A percentile compares a stretch with the other conserved stretches of the same genome.
Conservation (phyloP, 768 basidiomycete genomes). For the Naematelia aurantialba region DNA sequence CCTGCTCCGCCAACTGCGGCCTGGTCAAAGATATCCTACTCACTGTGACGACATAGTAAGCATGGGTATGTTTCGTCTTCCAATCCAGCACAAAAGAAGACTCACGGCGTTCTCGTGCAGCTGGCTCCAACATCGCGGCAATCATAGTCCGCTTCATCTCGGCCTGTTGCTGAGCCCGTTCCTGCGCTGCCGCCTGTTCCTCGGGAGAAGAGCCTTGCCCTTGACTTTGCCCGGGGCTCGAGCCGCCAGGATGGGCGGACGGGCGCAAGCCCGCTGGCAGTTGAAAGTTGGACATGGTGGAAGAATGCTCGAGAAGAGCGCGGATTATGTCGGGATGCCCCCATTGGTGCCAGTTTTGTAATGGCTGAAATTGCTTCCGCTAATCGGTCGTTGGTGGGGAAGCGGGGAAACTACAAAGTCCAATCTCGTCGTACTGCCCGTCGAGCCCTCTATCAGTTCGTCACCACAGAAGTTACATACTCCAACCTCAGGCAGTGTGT, state of each 20-base stretch:
- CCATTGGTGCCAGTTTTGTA: not conserved
- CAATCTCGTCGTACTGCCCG: not conserved
- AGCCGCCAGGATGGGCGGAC: conserved; percentile 6
- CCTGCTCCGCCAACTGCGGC: conserved; percentile 41
- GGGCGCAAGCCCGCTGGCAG: conserved; percentile 44
- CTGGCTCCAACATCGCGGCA: conserved; percentile 44
- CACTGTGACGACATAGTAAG: not conserved
- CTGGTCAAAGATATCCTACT: conserved; percentile 49
- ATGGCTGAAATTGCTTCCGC: conserved; percentile 1
- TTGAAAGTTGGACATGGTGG: conserved; percentile 36
- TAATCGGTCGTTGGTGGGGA: not conserved
- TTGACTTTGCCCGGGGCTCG: conserved; percentile 1
- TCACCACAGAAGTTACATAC: too few relatives aligned
- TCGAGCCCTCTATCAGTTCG: not conserved
- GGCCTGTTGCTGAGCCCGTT: conserved; percentile 32
- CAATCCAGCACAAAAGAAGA: too few relatives aligned
- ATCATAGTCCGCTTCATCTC: conserved; percentile 50
- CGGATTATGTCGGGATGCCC: not conserved
- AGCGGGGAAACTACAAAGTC: not conserved
- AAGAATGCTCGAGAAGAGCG: not conserved
- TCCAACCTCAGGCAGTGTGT: too few relatives aligned
- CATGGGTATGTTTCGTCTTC: too few relatives aligned
- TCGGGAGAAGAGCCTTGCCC: conserved; percentile 22
- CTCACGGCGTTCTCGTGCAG: conserved; percentile 48
- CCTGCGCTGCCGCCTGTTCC: conserved; percentile 33